Percentiles rank a stretch among this genome's conserved stretches.
Conservation (phyloP, 139 green algal genomes). For the Monoraphidium neglectum region DNA sequence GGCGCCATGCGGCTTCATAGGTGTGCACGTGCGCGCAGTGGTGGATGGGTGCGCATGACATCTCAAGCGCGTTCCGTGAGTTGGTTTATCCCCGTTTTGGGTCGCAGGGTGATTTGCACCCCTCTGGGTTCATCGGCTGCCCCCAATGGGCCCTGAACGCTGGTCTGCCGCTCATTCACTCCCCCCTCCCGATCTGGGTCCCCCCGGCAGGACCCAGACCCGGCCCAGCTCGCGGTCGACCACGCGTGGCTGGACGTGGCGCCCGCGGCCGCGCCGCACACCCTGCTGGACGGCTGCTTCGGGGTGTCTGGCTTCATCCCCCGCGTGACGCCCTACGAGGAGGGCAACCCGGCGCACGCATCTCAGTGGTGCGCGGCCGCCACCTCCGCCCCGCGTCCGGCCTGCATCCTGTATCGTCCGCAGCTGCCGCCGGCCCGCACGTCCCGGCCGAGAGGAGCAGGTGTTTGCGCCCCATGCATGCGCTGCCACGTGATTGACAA, state of each 20-base stretch:
- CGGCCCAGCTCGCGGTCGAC: background rate
- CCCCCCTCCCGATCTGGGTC: background rate
- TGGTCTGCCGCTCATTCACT: background rate
- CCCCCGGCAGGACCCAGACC: background rate
- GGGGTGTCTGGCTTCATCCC: conserved; percentile 40
- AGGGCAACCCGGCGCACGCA: conserved; percentile 18
- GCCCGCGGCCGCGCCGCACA: conserved; percentile 25
- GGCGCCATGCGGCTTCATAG: background rate
- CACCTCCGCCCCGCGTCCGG: no score
- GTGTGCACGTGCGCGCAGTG: background rate
- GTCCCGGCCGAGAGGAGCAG: conserved; percentile 12
- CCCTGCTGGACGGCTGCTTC: conserved; percentile 30
- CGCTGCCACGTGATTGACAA: no score
- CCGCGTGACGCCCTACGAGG: conserved; percentile 28
- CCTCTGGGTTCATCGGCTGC: background rate
- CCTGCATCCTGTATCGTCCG: no score
- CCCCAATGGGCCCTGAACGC: background rate
- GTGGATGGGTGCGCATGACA: background rate
- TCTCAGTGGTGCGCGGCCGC: no score
- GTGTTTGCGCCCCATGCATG: background rate
- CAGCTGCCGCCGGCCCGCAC: no score
- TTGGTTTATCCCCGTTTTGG: background rate
- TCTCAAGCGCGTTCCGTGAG: background rate
- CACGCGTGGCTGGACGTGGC: conserved; percentile 22
- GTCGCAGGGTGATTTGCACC: background rate